Evolutionary conservation across 1,284 basidiomycete species (phyloP).

Genomic region (Ustilago curta): DNA sequence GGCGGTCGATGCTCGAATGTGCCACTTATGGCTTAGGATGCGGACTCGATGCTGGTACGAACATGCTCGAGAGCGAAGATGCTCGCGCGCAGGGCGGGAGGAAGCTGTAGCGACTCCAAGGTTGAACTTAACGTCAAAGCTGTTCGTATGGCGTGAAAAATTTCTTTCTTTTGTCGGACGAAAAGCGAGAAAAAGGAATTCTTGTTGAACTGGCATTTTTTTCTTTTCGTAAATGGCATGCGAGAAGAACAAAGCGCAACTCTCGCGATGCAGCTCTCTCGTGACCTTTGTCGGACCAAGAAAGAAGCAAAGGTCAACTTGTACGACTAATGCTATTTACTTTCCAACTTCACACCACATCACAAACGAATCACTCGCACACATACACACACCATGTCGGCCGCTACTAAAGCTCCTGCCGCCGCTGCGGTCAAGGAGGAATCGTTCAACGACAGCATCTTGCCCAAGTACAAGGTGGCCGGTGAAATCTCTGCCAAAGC

Average conservation of each 20-base stretch:
- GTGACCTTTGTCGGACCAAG: conserved; percentile 12
- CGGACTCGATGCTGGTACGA: too few species aligned
- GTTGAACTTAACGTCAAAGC: too few species aligned
- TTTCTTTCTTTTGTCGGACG: conserved; percentile 28
- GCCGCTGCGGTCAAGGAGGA: conserved; percentile 44
- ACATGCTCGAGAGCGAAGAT: too few species aligned
- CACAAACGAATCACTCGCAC: background rate
- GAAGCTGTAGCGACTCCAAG: too few species aligned
- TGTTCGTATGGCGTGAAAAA: too few species aligned
- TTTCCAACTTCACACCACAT: conserved; percentile 9
- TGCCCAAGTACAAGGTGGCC: conserved; percentile 77
- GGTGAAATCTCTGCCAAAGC: conserved; percentile 89
- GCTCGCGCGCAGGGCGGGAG: too few species aligned
- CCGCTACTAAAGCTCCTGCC: conserved; percentile 19
- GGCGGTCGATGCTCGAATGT: background rate
- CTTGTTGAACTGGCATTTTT: conserved; percentile 13
- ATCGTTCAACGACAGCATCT: conserved; percentile 62
- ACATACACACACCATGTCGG: conserved; percentile 28
- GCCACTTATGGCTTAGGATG: too few species aligned
- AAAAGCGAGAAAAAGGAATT: conserved; percentile 19
- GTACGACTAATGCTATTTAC: background rate
- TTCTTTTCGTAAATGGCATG: background rate
- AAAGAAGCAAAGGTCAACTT: conserved; percentile 2
- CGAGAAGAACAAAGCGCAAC: conserved; percentile 7
- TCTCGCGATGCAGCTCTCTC: conserved; percentile 15